Base-by-base conservation (phyloP, 2,329 filamentous ascomycete species). In the Ophiostoma himal-ulmi region DNA sequence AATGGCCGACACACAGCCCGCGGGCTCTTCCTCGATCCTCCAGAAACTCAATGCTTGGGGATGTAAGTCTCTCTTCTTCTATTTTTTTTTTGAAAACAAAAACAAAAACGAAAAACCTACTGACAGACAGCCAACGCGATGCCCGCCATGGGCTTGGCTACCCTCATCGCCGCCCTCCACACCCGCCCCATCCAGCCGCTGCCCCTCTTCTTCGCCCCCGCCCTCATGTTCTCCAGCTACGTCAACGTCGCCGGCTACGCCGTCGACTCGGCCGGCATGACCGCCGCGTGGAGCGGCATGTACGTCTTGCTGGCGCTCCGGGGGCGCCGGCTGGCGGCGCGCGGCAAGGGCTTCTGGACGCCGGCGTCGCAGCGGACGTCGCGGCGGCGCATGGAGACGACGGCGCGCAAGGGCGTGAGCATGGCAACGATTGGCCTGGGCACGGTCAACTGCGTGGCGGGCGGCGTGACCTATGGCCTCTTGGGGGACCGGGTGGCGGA, bases 171-270 rank as follows among this genome's bases (percentile, higher is more conserved):
- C 13, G 81, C 85, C 48, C 83, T 87, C 20, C 86, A 88, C 80
- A 81, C 80, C 64, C 84, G 84, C 2, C 86, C 86, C 44, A 76
- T 85, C 67, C 83, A 84, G 74, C 74, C 79, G 14, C 78, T 86
- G 3, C 83, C 85, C 48, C 81, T 87, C 75, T 75, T 81, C 68
- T 81, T 85, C 76, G 79, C 84, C 74, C 82, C 83, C 75, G 80
- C 84, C 36, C 82, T 88, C 41, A 78, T 86, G 70, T 86, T 88
- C 78, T 80, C 82, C 69, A 83, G 82, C 76, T 88, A 88, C 78
- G 82, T 87, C 75, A 87, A 86, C 77, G 82, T 88, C 7, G 84
- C 85, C 26, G 86, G 86, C 71, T 87, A 84, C 79, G 83, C 82
- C 72, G 85, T 84, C 68, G 85, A 86, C 76, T 82, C 82, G 70